A percentile compares a stretch with the other conserved stretches of the same genome.
phyloP scores from a whole-genome alignment of 139 green algal species.

The Chlorella sp. region DNA sequence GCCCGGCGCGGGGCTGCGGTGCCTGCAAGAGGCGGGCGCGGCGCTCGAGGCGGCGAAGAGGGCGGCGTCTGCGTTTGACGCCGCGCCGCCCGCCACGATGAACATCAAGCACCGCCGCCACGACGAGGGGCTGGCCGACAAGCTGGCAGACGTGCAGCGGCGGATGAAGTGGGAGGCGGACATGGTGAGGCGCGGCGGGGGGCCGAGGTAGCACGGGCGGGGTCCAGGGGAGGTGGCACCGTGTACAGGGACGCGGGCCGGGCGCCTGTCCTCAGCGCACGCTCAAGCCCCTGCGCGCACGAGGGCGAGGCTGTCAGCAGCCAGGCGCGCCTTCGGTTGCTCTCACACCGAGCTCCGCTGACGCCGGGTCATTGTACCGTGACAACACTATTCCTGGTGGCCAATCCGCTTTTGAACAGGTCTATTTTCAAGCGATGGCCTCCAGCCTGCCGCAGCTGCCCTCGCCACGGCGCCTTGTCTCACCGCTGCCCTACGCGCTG shows the following conservation, averaged over 20 bases:
- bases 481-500: conserved; percentile 18
- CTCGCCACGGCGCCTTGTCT: conserved; percentile 17
- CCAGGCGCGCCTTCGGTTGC: no score
- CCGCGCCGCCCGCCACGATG: conserved; percentile 19
- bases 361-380: no score
- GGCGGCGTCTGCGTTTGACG: conserved; percentile 25
- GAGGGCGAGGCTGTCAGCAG: no score
- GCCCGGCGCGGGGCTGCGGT: conserved; percentile 18
- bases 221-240: no score
- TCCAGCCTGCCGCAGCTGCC: conserved; percentile 17
- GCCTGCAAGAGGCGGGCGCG: not conserved
- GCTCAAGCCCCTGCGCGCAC: no score
- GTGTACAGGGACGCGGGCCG: no score
- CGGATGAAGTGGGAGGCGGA: conserved; percentile 44
- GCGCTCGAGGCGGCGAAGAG: not conserved
- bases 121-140: conserved; percentile 24
- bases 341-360: no score
- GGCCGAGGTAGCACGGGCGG: no score
- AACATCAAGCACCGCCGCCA: conserved; percentile 23
- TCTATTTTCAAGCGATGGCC: conserved; percentile 35
- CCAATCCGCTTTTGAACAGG: no score
- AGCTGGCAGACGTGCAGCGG: conserved; percentile 15
- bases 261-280: no score
- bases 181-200: no score
- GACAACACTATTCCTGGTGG: no score